Conservation (phyloP, 441 rosid species). For the Adansonia madagascariensis region DNA sequence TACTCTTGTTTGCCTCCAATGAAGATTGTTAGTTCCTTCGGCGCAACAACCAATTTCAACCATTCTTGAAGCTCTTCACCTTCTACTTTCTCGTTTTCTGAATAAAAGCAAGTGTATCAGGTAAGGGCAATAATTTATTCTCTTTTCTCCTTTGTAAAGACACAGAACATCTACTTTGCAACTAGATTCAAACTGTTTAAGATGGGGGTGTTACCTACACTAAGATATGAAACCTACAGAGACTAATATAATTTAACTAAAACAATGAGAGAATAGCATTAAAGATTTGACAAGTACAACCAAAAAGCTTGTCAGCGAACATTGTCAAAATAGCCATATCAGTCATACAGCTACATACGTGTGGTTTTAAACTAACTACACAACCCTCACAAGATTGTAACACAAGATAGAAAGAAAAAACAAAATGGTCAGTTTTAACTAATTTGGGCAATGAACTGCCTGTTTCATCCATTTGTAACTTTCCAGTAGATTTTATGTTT, state of each 20-base stretch:
- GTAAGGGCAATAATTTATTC: neutral
- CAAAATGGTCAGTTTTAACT: neutral
- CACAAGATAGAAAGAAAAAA: neutral
- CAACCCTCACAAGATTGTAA: neutral
- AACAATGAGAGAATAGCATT: neutral
- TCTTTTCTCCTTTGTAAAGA: neutral
- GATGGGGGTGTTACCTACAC: neutral
- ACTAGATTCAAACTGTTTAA: neutral
- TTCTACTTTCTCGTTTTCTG: slow-evolving; percentile 92
- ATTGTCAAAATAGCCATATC: neutral
- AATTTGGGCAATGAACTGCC: neutral
- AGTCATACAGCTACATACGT: neutral
- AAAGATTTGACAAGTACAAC: neutral
- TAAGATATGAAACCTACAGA: neutral
- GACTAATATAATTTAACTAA: neutral
- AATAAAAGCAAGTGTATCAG: slow-evolving; percentile 27
- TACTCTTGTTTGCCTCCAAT: slow-evolving; percentile 60
- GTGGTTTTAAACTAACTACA: neutral
- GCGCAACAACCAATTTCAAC: slow-evolving; percentile 82
- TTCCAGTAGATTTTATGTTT: neutral
- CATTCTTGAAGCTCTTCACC: slow-evolving; percentile 88
- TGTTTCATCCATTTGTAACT: neutral
- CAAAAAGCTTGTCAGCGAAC: neutral
- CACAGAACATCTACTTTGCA: neutral
- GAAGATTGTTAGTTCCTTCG: slow-evolving; percentile 69